Conservation (phyloP, 2,329 filamentous ascomycete species). For the Penicillium sp. region DNA sequence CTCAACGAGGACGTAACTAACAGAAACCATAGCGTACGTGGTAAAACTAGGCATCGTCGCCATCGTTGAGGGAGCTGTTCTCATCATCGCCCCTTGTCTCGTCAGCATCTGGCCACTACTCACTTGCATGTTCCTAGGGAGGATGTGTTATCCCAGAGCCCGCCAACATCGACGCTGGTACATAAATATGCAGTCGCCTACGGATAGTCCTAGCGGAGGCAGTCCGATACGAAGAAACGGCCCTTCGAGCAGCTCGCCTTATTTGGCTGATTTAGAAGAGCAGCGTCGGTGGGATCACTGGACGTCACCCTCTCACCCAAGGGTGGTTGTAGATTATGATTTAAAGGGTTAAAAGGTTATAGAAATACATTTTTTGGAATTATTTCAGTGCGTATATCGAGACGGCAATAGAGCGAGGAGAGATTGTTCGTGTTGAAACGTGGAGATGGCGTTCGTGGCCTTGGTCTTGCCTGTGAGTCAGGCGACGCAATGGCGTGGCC, state of each 20-base stretch:
- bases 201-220: not conserved
- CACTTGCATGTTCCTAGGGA: not conserved
- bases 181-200: not conserved
- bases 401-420: slow-evolving; percentile 39
- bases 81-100: slow-evolving; percentile 24
- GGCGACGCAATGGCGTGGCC: not conserved
- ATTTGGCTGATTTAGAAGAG: slow-evolving; percentile 18
- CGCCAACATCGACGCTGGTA: slow-evolving; percentile 13
- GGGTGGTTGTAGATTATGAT: not conserved
- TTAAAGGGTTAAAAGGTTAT: slow-evolving; percentile 1
- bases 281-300: slow-evolving; percentile 6
- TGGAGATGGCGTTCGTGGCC: not conserved
- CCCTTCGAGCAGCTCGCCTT: slow-evolving; percentile 2
- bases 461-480: not conserved
- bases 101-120: slow-evolving; percentile 23
- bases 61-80: slow-evolving; percentile 19
- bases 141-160: not conserved
- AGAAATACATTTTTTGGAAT: not conserved
- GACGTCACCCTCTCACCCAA: not conserved
- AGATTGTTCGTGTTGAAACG: slow-evolving; percentile 70
- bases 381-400: not conserved
- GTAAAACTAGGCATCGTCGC: slow-evolving; percentile 20
- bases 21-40: slow-evolving; percentile 14
- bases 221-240: not conserved
- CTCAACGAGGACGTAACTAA: not conserved